phyloP scores from a whole-genome alignment of 1,139 yeast genomes.

The Candida albicans region DNA sequence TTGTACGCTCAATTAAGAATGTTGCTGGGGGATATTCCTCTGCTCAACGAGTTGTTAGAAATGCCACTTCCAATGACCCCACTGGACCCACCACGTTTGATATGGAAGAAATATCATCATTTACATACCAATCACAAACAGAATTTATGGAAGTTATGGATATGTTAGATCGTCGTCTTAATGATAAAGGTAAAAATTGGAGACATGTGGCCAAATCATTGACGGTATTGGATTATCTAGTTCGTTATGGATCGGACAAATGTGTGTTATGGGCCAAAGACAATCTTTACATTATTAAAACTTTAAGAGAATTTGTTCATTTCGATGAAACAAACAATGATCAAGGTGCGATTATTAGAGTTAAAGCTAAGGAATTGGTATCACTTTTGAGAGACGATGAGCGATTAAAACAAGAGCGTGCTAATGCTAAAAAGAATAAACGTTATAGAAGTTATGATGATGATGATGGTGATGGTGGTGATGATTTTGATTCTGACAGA shows the following conservation, averaged over 20 bases:
- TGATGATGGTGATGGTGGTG: conserved; percentile 7
- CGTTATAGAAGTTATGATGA: conserved; percentile 9
- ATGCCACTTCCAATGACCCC: conserved; percentile 90
- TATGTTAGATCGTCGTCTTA: conserved; percentile 88
- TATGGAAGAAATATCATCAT: conserved; percentile 80
- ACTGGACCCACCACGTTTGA: conserved; percentile 80
- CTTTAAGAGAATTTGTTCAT: conserved; percentile 86
- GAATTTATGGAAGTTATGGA: conserved; percentile 93
- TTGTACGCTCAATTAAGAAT: conserved; percentile 86
- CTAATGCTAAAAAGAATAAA: conserved; percentile 34
- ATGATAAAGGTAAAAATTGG: conserved; percentile 98
- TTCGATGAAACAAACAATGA: conserved; percentile 79
- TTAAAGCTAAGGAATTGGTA: conserved; percentile 89
- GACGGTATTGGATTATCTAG: conserved; percentile 84
- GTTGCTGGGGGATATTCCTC: conserved; percentile 90
- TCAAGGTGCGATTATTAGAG: conserved; percentile 87
- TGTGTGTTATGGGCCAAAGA: conserved; percentile 95
- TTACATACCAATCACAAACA: conserved; percentile 67
- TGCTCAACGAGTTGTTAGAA: conserved; percentile 85
- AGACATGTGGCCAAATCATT: conserved; percentile 92
- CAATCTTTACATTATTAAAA: conserved; percentile 84
- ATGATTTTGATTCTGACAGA: conserved; percentile 14
- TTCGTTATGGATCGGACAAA: conserved; percentile 84
- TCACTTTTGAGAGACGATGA: conserved; percentile 80
- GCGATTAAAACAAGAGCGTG: conserved; percentile 73